Conservation (phyloP, 495 filamentous ascomycete species). For the Recurvomyces mirabilis region DNA sequence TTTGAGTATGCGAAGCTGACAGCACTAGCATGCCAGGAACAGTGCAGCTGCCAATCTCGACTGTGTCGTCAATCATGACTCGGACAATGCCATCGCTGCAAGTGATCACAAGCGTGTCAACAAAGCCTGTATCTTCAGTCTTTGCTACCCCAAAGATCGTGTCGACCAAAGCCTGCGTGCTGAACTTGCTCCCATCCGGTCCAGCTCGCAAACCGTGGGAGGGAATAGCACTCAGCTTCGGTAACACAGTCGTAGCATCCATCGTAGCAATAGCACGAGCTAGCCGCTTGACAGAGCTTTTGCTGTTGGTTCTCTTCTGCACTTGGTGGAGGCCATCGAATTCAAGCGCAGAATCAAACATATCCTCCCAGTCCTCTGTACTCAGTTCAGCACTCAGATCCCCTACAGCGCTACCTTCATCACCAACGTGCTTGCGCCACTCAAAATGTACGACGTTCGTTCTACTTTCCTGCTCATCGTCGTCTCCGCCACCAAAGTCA, state of each 20-base stretch:
- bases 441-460: not conserved
- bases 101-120: conserved; percentile 73
- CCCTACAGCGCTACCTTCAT: not conserved
- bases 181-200: conserved; percentile 50
- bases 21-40: conserved; percentile 23
- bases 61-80: conserved; percentile 80
- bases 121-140: conserved; percentile 51
- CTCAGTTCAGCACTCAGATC: not conserved
- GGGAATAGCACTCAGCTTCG: conserved; percentile 42
- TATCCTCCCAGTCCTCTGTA: not conserved
- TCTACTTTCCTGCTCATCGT: too few relatives aligned
- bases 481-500: too few relatives aligned
- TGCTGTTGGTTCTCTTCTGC: not conserved
- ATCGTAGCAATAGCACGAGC: conserved; percentile 53
- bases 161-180: conserved; percentile 57
- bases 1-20: conserved; percentile 62
- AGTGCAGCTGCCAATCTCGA: conserved; percentile 61
- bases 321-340: not conserved
- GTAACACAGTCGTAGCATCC: conserved; percentile 69
- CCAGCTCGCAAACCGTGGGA: conserved; percentile 11
- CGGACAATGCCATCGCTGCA: conserved; percentile 70
- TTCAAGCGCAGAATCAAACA: not conserved
- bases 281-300: not conserved
- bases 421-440: not conserved
- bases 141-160: conserved; percentile 53